Base-by-base conservation (phyloP, 768 basidiomycete species). In the Mycena albidolilacea region DNA sequence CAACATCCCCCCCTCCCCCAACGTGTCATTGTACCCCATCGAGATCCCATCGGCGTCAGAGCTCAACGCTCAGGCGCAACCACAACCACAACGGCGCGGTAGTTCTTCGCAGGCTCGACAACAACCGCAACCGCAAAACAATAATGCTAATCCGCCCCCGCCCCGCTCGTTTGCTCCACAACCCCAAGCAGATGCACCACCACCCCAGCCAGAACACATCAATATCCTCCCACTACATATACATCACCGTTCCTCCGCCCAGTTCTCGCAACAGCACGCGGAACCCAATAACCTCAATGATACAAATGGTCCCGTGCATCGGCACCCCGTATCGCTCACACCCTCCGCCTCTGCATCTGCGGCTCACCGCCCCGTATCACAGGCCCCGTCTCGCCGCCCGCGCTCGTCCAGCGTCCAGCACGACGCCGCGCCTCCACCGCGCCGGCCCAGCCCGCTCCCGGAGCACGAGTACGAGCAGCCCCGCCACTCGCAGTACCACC, bases 21-120 rank as follows among this genome's bases (percentile, higher is more conserved):
- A 69, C 21, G 17, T 76, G 0, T 67, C 65, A 35, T 30, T 30
- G n/a, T 76, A 61, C 30, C 14, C 72, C 30, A 54, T 76, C 70
- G 69, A 71, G 3, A 76, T 76, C 46, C 75, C 72, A 5, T 64
- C 72, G 1, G 23, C 75, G 15, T 76, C 75, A 9, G 70, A 46
- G 17, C 30, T 76, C 73, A 70, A 73, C 48, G 69, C 60, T 7
- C 55, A 8, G 15, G 54, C 67, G 2, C 23, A 38, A 12, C 38
- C 41, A 30, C 41, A 52, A 7, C 59, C 17, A 14, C 60, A 69
- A n/a, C 68, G 35, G 17, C 66, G 35, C 5, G 54, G 48, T 15
- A 57, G 62, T 44, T 61, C 59, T 35, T 44, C 64, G 19, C 70
- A 70, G 30, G 44, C 44, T 10, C 30, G 38, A 12, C 21, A n/a